Evolutionary conservation across 345 rosid species (phyloP), one percentile per base, ranked within the genome.

Genomic region (Gossypium anomalum): DNA sequence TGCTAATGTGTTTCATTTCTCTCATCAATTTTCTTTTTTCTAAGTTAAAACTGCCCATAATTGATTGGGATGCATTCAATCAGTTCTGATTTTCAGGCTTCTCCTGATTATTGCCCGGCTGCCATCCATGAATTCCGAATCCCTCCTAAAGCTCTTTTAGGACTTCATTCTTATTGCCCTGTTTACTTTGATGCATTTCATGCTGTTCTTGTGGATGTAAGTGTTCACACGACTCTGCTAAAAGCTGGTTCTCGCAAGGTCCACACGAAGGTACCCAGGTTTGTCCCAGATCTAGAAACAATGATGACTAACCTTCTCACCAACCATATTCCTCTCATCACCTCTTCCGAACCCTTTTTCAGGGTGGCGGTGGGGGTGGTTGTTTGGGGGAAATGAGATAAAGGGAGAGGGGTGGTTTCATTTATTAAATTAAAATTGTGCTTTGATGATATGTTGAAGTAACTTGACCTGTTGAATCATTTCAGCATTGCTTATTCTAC

Each of bases 81-180:
- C 89, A 90, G 92, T 80, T 70, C 72, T 68, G 85, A 85, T 77
- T 79, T 89, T 58, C 83, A 72, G 78, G 84, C 86, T 81, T 81
- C 81, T 69, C 67, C 87, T 62, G 87, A 91, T 77, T 75, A 88
- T 82, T 80, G 81, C 74, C 82, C 90, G 73, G 89, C 89, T 67
- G 82, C 98, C 2, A 77, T 93, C 74, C 99, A 93, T 74, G 96
- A 95, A 81, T 95, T 93, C 58, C 86, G 97, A 14, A 87, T 95
- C 82, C 98, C 98, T 73, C 88, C 96, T 43, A 93, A 90, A 83
- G 97, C 99, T 75, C 97, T 95, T 77, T 78, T 88, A 19, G 98
- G 98, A 75, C 78, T 93, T 87, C 98, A 93, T 85, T 91, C 97
- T 22, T 95, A 93, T 77, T 93, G 94, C 82, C 98, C 97, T 71